Conservation (phyloP, 768 basidiomycete species). For the Harrya chromipes region DNA sequence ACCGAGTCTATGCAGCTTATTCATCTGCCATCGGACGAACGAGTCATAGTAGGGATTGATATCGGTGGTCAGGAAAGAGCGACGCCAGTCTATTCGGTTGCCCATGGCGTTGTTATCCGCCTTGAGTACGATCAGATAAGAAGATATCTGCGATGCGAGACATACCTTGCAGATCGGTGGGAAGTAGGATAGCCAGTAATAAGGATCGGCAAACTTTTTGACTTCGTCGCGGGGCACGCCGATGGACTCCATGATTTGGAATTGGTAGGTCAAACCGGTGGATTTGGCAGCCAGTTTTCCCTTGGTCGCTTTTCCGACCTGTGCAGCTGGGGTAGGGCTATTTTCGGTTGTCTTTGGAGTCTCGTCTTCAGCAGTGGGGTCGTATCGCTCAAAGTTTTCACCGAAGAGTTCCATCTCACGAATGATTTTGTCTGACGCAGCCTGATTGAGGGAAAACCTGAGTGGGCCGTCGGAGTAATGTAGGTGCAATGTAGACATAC, state of each 20-base stretch:
- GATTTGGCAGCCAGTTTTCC: slow-evolving; percentile 92
- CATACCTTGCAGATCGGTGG: slow-evolving; percentile 89
- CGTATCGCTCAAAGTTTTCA: slow-evolving; percentile 68
- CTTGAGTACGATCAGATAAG: slow-evolving; percentile 24
- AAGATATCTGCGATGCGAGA: slow-evolving; percentile 7
- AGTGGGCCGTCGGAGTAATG: neutral
- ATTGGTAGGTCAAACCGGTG: slow-evolving; percentile 93
- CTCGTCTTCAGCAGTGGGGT: slow-evolving; percentile 44
- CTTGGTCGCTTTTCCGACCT: slow-evolving; percentile 85
- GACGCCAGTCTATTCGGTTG: slow-evolving; percentile 96
- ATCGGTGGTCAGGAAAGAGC: slow-evolving; percentile 91
- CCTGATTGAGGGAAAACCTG: slow-evolving; percentile 42
- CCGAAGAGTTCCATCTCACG: slow-evolving; percentile 98
- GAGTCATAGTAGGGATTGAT: slow-evolving; percentile 96
- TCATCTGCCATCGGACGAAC: slow-evolving; percentile 98
- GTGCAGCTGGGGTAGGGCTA: slow-evolving; percentile 43
- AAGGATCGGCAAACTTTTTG: slow-evolving; percentile 95
- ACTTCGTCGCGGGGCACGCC: slow-evolving; percentile 85
- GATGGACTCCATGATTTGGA: slow-evolving; percentile 97
- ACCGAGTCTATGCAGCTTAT: slow-evolving; percentile 79
- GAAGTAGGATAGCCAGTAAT: slow-evolving; percentile 90
- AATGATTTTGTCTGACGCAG: slow-evolving; percentile 95
- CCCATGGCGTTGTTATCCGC: slow-evolving; percentile 82
- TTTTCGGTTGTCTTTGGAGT: slow-evolving; percentile 40
- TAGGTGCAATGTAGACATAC: slow-evolving; percentile 42